Conservation (phyloP, 2,329 filamentous ascomycete species). For the Sarocladium oryzae region DNA sequence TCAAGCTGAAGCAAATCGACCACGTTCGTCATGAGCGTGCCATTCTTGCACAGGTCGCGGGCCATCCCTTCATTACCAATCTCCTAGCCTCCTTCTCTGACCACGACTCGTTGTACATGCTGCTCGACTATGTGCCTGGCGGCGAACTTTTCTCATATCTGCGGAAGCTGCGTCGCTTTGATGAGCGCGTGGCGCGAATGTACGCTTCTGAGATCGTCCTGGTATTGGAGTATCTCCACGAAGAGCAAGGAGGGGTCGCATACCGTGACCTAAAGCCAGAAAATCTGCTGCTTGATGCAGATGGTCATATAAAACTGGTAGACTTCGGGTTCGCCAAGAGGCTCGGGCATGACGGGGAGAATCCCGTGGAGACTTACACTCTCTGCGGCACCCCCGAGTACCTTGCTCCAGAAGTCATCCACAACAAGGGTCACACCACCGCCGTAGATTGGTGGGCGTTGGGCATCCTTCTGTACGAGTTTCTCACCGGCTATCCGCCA, state of each 20-base stretch:
- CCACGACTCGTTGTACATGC: slow-evolving; percentile 71
- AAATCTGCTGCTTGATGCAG: slow-evolving; percentile 70
- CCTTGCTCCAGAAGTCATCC: slow-evolving; percentile 76
- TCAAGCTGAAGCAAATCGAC: slow-evolving; percentile 79
- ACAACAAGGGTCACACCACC: slow-evolving; percentile 69
- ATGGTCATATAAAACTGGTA: slow-evolving; percentile 75
- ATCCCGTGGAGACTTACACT: slow-evolving; percentile 66
- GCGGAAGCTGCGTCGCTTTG: slow-evolving; percentile 69
- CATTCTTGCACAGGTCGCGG: slow-evolving; percentile 69
- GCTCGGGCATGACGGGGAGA: slow-evolving; percentile 45
- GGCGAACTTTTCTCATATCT: slow-evolving; percentile 83
- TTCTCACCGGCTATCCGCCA: slow-evolving; percentile 76
- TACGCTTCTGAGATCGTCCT: slow-evolving; percentile 80
- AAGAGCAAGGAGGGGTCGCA: slow-evolving; percentile 68
- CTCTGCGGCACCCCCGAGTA: slow-evolving; percentile 81
- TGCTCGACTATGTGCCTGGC: slow-evolving; percentile 76
- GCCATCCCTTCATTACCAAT: slow-evolving; percentile 77
- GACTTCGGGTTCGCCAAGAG: slow-evolving; percentile 84
- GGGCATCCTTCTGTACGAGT: slow-evolving; percentile 78
- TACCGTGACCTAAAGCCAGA: slow-evolving; percentile 80
- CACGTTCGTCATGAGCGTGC: slow-evolving; percentile 79
- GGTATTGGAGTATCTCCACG: slow-evolving; percentile 74
- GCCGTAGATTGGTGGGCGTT: slow-evolving; percentile 87
- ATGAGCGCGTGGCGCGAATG: slow-evolving; percentile 71
- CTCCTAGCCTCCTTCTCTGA: slow-evolving; percentile 76